Evolutionary conservation across 805 yeast species (phyloP), one percentile per base, ranked within the genome.

Genomic region (Ogataea pignaliae): DNA sequence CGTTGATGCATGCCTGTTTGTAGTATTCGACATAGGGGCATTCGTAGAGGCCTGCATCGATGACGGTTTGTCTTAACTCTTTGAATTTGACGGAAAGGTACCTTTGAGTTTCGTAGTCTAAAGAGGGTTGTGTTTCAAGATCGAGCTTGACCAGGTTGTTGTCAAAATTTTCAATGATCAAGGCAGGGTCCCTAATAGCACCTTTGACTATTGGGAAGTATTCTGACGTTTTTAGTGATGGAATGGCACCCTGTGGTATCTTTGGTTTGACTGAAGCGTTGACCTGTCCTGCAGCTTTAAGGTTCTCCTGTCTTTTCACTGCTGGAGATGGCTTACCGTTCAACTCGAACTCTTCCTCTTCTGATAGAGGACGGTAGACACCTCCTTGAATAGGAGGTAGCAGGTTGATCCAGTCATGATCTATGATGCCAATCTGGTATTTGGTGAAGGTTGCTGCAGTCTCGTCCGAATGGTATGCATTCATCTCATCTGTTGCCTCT

Each of bases 381-480:
- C 88, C 96, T 12, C 96, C 95, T 64, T 88, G 96, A 50, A 88
- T 86, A 1, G 97, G 97, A 3, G 97, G 96, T 30, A 85, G 60
- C 61, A 88, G 64, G 63, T 86, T 85, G 42, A 69, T 70, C 96
- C 96, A 88, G 10, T 68, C 68, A 45, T 70, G 62, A 43, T 81
- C 79, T 7, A 88, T 78, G 11, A 55, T 59, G 1, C 96, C 97
- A 12, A 88, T 73, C 44, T 68, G 74, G 76, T 76, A 89, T 34
- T 64, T 71, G n/a, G 59, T 55, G 61, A 86, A 83, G 0, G 64
- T 62, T 3, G 47, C 39, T 9, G 75, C 65, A 0, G 93, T 76
- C 40, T 78, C 84, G 11, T 72, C 78, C 36, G 76, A 61, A 59
- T 88, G 96, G 56, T 87, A 88, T 9, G 90, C 89, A 42, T 81